Conservation (phyloP, 2,329 filamentous ascomycete genomes). For the Pseudogymnoascus destructans region DNA sequence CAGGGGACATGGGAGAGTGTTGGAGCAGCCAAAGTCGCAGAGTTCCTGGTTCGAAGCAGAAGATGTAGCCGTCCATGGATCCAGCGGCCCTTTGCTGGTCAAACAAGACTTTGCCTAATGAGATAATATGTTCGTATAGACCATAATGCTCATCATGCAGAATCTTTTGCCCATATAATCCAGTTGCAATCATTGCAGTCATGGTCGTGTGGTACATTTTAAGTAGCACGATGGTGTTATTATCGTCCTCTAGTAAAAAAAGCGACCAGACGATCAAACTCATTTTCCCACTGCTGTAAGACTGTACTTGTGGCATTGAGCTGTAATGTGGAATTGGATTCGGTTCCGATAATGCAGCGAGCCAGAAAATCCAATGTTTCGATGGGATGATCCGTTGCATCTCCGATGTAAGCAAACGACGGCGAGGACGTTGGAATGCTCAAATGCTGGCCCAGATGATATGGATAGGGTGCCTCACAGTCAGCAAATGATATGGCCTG, state of each 20-base stretch:
- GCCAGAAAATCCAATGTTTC: conserved; percentile 12
- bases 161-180: conserved; percentile 11
- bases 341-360: conserved; percentile 11
- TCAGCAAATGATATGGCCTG: conserved; percentile 7
- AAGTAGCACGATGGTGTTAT: conserved; percentile 2
- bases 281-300: neutral
- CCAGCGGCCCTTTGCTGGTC: neutral
- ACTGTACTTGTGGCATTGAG: conserved; percentile 1
- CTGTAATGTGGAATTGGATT: conserved; percentile 10
- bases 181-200: conserved; percentile 10
- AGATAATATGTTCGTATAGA: conserved; percentile 10
- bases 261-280: neutral
- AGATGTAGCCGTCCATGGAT: neutral
- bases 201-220: conserved; percentile 13
- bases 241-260: neutral
- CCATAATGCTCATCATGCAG: conserved; percentile 9
- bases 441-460: neutral
- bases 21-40: neutral
- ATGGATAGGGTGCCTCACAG: neutral
- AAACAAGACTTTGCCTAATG: conserved; percentile 6
- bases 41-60: neutral
- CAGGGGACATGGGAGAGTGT: conserved; percentile 53
- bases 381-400: conserved; percentile 10
- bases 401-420: conserved; percentile 6
- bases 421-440: neutral